These are phyloP conservation scores for Neofusicoccum cordaticola DNA, from an alignment of 2,329 filamentous ascomycete species.

Conservation along the genomic window DNA sequence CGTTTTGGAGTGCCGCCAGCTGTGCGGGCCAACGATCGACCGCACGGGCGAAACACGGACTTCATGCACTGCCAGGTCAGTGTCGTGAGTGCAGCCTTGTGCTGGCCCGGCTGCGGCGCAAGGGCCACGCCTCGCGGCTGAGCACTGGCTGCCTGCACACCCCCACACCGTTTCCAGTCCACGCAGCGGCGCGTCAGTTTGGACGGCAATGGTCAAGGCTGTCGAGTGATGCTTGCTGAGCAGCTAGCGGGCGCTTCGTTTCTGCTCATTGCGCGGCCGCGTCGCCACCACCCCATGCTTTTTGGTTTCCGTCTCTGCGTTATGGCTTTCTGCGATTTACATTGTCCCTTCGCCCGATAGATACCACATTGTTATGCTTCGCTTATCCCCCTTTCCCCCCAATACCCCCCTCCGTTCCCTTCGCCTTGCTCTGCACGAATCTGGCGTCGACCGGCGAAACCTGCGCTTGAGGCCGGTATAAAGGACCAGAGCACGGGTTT, in stretches of 20 bases:
- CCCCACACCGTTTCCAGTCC: background rate
- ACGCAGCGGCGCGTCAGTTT: background rate
- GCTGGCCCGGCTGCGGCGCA: background rate
- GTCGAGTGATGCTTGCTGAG: background rate
- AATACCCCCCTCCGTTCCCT: background rate
- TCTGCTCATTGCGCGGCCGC: background rate
- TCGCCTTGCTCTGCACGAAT: background rate
- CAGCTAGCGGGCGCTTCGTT: background rate
- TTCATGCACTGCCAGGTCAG: background rate
- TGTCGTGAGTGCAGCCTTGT: background rate
- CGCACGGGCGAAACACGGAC: background rate
- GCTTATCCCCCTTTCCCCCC: background rate
- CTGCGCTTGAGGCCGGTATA: background rate
- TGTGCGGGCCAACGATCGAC: background rate
- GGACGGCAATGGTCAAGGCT: background rate
- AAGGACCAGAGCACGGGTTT: background rate
- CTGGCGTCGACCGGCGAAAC: background rate
- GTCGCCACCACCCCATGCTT: background rate
- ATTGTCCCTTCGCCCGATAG: conserved; percentile 10
- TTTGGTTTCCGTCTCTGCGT: background rate
- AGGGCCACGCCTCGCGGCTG: background rate
- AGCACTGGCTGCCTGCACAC: background rate
- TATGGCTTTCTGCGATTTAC: background rate
- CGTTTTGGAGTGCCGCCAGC: background rate
- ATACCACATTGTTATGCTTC: conserved; percentile 12